phyloP scores from a whole-genome alignment of 306 rosid species.

The Urtica urens region DNA sequence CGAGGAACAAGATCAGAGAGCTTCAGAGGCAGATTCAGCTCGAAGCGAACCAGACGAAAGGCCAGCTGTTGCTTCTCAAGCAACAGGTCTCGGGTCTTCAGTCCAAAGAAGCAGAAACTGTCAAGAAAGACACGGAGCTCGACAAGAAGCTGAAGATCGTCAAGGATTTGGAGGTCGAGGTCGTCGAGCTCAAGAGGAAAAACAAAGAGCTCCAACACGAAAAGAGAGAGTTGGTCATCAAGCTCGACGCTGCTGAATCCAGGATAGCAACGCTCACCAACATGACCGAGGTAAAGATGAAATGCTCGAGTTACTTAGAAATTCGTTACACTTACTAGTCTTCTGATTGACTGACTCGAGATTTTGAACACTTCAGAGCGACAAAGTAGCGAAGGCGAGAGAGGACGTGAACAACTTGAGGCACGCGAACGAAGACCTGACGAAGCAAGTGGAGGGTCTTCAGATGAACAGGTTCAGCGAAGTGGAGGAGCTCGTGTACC shows the following conservation, averaged over 20 bases:
- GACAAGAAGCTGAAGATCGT: conserved; percentile 67
- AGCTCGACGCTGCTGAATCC: conserved; percentile 64
- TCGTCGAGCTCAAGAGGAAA: conserved; percentile 64
- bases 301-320: conserved; percentile 6
- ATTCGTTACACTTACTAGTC: not conserved
- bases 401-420: conserved; percentile 52
- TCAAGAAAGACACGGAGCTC: conserved; percentile 58
- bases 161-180: conserved; percentile 58
- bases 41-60: conserved; percentile 78
- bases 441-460: conserved; percentile 89
- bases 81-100: conserved; percentile 75
- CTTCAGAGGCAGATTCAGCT: conserved; percentile 86
- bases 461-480: conserved; percentile 85
- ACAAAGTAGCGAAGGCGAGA: conserved; percentile 52
- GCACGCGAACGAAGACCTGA: conserved; percentile 75
- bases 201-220: conserved; percentile 81
- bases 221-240: conserved; percentile 65
- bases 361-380: conserved; percentile 50
- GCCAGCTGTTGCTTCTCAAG: conserved; percentile 81
- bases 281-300: conserved; percentile 62
- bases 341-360: not conserved
- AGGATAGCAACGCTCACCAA: conserved; percentile 43
- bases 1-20: conserved; percentile 81
- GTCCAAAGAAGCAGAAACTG: conserved; percentile 65
- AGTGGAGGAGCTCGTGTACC: conserved; percentile 95